These are phyloP conservation scores for Globisporangium iwayamae DNA, from an alignment of 352 stramenopile genomes.

Conservation along the genomic window DNA sequence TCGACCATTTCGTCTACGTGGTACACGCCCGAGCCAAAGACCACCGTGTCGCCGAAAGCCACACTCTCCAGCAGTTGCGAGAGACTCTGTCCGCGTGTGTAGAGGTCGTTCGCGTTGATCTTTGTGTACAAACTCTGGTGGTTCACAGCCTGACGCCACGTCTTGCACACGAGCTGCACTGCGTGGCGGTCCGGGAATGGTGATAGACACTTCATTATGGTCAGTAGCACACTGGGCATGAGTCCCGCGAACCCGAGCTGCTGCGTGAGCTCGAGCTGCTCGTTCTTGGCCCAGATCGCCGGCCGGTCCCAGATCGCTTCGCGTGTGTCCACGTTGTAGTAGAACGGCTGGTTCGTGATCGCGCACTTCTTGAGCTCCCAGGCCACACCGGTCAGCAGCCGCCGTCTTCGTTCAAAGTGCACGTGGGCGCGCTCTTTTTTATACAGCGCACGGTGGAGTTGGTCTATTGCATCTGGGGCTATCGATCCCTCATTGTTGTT, in stretches of 20 bases:
- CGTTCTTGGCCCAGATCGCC: conserved; percentile 81
- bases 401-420: conserved; percentile 47
- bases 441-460: conserved; percentile 50
- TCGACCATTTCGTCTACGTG: conserved; percentile 42
- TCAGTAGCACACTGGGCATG: conserved; percentile 63
- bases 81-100: conserved; percentile 23
- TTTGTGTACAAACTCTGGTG: conserved; percentile 45
- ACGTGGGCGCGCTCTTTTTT: conserved; percentile 57
- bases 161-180: conserved; percentile 47
- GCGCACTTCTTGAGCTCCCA: conserved; percentile 63
- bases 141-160: conserved; percentile 42
- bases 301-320: conserved; percentile 94
- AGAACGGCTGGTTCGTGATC: conserved; percentile 85
- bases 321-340: conserved; percentile 92
- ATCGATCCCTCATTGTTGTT: conserved; percentile 10
- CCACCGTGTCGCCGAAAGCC: conserved; percentile 39
- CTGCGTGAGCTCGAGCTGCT: conserved; percentile 72
- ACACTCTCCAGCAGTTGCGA: conserved; percentile 24
- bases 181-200: conserved; percentile 55
- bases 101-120: conserved; percentile 48
- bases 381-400: conserved; percentile 50
- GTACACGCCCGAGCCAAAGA: conserved; percentile 74
- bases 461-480: not conserved
- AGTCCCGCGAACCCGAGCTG: conserved; percentile 76
- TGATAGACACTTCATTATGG: conserved; percentile 84